Evolutionary conservation across 1,284 basidiomycete genomes (phyloP), one percentile per base, ranked within the genome.

Genomic region (Xerocomus alliaceus): DNA sequence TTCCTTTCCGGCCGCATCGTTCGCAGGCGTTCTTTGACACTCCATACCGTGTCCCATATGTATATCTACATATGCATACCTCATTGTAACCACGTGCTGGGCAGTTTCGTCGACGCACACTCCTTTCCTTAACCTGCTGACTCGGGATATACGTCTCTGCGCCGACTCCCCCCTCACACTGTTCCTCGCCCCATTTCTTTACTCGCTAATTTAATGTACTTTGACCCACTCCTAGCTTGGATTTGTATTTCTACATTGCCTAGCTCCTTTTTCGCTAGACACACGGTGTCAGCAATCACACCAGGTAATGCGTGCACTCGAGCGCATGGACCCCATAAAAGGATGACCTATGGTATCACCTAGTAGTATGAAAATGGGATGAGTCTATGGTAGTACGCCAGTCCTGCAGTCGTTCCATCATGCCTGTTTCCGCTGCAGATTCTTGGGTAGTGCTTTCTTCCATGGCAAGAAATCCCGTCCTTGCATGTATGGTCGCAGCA

Each of bases 391-490:
- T n/a, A n/a, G n/a, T n/a, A n/a, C n/a, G n/a, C n/a, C n/a, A 44
- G 24, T 44, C 5, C 6, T 44, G 12, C 22, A 15, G 7, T 26
- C 42, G 13, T 32, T 35, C 32, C 52, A 58, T 63, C 15, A 76
- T 56, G 54, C 72, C n/a, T 75, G 70, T 79, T 93, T 92, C 78
- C 85, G 87, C 80, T 92, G 88, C 58, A 91, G 70, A 51, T 82
- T 83, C 81, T 94, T 95, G 9, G 93, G 94, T 62, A 95, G 77
- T 71, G 91, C 91, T 71, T 91, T 91, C 46, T 88, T 87, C 81
- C 86, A 99, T 22, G 95, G 95, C 56, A 99, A 76, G 82, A 98
- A 97, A 22, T 94, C 92, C 22, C 96, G 88, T 4, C 97, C 97
- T 73, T 94, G 91, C 94, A 99, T 96, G 79, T 98, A 98, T 47